Base-by-base conservation (phyloP, 805 yeast species). In the Candida suzukii region DNA sequence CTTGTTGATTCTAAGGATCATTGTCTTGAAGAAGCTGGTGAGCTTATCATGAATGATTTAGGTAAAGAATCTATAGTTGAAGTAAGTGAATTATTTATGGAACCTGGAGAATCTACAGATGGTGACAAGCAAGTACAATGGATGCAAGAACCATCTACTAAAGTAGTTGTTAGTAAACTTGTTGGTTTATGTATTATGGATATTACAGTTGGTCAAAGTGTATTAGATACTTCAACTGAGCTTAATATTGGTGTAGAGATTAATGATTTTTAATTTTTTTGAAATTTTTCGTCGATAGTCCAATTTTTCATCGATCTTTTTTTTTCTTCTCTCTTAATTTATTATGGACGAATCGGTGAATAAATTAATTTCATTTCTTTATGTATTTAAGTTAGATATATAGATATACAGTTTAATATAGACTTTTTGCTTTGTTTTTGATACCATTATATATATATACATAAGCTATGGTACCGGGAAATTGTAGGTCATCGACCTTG, bases 171-270 rank as follows among this genome's bases (percentile, higher is more conserved):
- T 2, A 69, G 64, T 39, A 80, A 80, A 52, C 56, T 79, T 18
- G 86, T 79, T 7, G 86, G 87, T 0, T 57, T 79, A 31, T 73
- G 82, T 39, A 71, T 78, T 22, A 80, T 80, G 85, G 86, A 80
- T 51, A 63, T 78, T 4, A 59, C 72, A 22, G 68, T 77, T 11
- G 84, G 77, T 1, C 62, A 68, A 24, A 56, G 60, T 20, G 54
- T 78, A 22, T 46, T 73, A 27, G 45, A 56, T 2, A 45, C 43
- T 28, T 66, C 70, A 12, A 46, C 39, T 12, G 24, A 38, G n/a
- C 27, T 35, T 24, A 45, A 49, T 4, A 16, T 61, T n/a, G 74
- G 73, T 10, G 27, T 51, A 3, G 58, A 48, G 1, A 48, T 61
- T 12, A 60, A 62, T 6, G 61, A 62, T 6, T 64, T 66, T 42